Evolutionary conservation across 768 basidiomycete species (phyloP), one percentile per base, ranked within the genome.

Genomic region (Russula sp.): DNA sequence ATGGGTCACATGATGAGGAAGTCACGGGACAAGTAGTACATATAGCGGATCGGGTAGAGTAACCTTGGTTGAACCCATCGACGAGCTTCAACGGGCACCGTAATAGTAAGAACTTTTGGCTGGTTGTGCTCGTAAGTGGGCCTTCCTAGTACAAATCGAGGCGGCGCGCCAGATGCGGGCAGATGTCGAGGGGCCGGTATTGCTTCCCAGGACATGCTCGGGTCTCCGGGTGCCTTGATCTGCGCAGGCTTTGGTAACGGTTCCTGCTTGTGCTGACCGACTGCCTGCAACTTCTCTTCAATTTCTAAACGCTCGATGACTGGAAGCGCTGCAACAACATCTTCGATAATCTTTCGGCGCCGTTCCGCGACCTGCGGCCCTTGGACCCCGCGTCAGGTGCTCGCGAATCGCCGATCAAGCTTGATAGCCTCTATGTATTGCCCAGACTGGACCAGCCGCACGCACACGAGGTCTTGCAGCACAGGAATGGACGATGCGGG

Each of bases 381-480:
- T 76, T n/a, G 75, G 70, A 10, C 78, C 73, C 45, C 78, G 72
- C 63, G 62, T 40, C 49, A 58, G 4, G 65, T 57, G 20, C 65
- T 70, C 16, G 73, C 62, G 66, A 89, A 86, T 68, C 81, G 78
- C 55, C 83, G 81, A 71, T 93, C 89, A 48, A 89, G 77, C 74
- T 85, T 87, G 70, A 92, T 82, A 9, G 89, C 91, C n/a, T 84
- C 83, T 0, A 80, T 74, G 68, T 86, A 85, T 62, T 82, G 81
- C 4, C 89, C 91, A 3, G 78, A 80, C 69, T 90, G 86, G 39
- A 93, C 81, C 9, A 92, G 81, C 10, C 91, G 86, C 16, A 88
- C 82, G 64, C 87, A 89, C 32, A 89, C 78, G n/a, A 93, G 79
- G 65, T 93, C 88, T 71, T 91, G 90, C 0, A 93, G 72, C 14